Evolutionary conservation across 2,329 filamentous ascomycete species (phyloP).

Genomic region (Colletotrichum shisoi): DNA sequence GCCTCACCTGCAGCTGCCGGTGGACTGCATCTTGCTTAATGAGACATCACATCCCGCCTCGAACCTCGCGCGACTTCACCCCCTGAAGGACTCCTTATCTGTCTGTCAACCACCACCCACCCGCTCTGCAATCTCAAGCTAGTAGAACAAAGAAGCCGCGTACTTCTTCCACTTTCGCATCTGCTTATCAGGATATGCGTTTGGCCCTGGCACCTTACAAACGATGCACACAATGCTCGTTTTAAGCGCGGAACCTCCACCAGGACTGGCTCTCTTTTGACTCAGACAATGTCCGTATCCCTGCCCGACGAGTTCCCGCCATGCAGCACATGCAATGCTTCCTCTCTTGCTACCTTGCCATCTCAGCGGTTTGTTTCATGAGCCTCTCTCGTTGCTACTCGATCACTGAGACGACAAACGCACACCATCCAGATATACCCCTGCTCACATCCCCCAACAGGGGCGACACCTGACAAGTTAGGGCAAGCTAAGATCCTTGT

Average conservation of each 20-base stretch:
- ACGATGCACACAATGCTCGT: background rate
- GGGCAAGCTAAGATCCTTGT: background rate
- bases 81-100: slow-evolving; percentile 26
- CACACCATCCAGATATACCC: slow-evolving; percentile 19
- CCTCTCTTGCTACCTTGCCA: background rate
- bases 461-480: slow-evolving; percentile 2
- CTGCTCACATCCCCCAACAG: background rate
- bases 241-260: slow-evolving; percentile 22
- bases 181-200: background rate
- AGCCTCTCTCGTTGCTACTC: slow-evolving; percentile 7
- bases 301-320: background rate
- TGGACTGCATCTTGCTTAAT: slow-evolving; percentile 48
- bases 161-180: background rate
- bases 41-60: slow-evolving; percentile 44
- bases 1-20: slow-evolving; percentile 50
- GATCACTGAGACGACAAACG: background rate
- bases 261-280: background rate
- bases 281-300: background rate
- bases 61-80: slow-evolving; percentile 1
- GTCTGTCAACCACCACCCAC: slow-evolving; percentile 13
- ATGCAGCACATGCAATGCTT: background rate
- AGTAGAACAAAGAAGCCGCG: background rate
- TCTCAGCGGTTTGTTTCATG: slow-evolving; percentile 24
- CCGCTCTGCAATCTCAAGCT: slow-evolving; percentile 4
- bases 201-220: slow-evolving; percentile 23